These are phyloP conservation scores for Suhomyces terraborum DNA, from an alignment of 1,139 yeast genomes.

Conservation along the genomic window DNA sequence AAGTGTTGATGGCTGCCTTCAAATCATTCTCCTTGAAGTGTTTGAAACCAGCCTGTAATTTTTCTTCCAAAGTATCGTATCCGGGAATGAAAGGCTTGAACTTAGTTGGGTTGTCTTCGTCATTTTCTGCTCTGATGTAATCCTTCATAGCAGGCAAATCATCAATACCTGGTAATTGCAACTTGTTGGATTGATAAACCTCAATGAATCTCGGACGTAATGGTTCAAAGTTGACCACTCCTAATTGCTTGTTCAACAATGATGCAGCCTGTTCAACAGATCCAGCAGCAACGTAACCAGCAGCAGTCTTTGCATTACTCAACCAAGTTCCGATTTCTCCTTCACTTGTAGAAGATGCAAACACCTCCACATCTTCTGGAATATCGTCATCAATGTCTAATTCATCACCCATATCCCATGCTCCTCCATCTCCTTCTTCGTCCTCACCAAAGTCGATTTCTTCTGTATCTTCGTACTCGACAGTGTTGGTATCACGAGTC, in stretches of 20 bases:
- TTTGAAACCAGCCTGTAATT: conserved; percentile 75
- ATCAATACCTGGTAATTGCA: conserved; percentile 73
- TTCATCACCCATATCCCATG: conserved; percentile 56
- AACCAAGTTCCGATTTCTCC: conserved; percentile 82
- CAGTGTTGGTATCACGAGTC: conserved; percentile 19
- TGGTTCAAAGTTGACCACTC: conserved; percentile 85
- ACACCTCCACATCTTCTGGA: conserved; percentile 33
- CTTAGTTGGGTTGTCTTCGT: conserved; percentile 56
- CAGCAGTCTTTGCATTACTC: conserved; percentile 86
- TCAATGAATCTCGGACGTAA: conserved; percentile 79
- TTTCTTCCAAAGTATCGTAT: conserved; percentile 62
- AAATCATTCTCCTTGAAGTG: conserved; percentile 81
- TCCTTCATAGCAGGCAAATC: conserved; percentile 68
- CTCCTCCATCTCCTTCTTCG: conserved; percentile 58
- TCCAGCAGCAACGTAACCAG: conserved; percentile 94
- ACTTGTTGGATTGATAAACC: conserved; percentile 76
- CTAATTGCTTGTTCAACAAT: conserved; percentile 84
- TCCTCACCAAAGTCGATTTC: conserved; percentile 39
- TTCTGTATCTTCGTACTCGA: conserved; percentile 36
- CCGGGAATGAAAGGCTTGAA: conserved; percentile 77
- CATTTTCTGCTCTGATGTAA: conserved; percentile 63
- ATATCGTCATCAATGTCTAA: conserved; percentile 49
- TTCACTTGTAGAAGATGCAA: conserved; percentile 28
- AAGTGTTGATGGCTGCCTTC: conserved; percentile 73
- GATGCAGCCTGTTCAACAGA: conserved; percentile 96